These are phyloP conservation scores for Mortierella sp. DNA, from an alignment of 371 early-diverging fungal genomes.

Conservation along the genomic window DNA sequence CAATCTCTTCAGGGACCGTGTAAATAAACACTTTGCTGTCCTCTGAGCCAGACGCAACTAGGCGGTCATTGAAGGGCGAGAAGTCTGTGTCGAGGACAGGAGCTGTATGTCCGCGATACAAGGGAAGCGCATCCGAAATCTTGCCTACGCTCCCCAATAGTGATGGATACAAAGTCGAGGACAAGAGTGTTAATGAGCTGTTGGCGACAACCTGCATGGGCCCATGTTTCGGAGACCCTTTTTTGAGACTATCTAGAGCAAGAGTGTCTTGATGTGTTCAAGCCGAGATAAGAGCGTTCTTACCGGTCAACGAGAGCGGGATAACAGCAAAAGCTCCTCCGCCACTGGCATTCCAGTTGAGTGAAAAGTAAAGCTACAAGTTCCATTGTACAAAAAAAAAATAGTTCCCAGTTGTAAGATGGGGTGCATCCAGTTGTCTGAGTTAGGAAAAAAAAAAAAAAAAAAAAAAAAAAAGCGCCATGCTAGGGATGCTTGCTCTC, in stretches of 20 bases:
- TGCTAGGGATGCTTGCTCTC: background rate
- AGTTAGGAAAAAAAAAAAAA: background rate
- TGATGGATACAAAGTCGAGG: background rate
- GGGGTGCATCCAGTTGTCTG: too few relatives aligned
- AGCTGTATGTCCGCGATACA: slow-evolving; percentile 89
- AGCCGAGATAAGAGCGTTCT: slow-evolving; percentile 7
- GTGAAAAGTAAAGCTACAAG: slow-evolving; percentile 70
- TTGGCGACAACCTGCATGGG: background rate
- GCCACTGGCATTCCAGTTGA: slow-evolving; percentile 94
- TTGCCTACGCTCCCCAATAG: slow-evolving; percentile 66
- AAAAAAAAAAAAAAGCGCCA: background rate
- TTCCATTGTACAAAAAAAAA: slow-evolving; percentile 50
- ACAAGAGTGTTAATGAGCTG: background rate
- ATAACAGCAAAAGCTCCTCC: slow-evolving; percentile 96
- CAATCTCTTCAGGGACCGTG: slow-evolving; percentile 84
- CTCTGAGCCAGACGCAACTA: slow-evolving; percentile 88
- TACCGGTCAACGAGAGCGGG: slow-evolving; percentile 79
- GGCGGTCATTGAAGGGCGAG: slow-evolving; percentile 93
- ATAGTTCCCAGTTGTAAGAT: too few relatives aligned
- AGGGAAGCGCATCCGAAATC: slow-evolving; percentile 81
- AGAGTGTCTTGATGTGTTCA: too few relatives aligned
- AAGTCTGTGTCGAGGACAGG: slow-evolving; percentile 96
- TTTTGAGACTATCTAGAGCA: too few relatives aligned
- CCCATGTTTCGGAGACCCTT: too few relatives aligned
- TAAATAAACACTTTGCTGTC: slow-evolving; percentile 95